These are phyloP conservation scores for Babesia ovis DNA, from an alignment of 169 alveolate genomes.

Conservation along the genomic window DNA sequence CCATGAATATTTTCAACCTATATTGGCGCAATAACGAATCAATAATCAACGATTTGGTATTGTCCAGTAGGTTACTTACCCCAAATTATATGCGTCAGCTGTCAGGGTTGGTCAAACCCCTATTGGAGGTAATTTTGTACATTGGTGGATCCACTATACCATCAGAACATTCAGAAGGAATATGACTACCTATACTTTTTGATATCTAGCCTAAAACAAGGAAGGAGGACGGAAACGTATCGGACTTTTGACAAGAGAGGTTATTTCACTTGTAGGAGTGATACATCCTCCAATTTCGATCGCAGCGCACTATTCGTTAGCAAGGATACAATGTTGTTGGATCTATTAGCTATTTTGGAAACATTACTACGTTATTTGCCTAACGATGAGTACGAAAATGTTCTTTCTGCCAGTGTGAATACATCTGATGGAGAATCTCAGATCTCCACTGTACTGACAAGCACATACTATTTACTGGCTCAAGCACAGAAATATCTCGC, in stretches of 20 bases:
- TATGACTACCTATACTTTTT: conserved; percentile 6
- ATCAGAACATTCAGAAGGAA: conserved; percentile 9
- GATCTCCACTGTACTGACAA: conserved; percentile 29
- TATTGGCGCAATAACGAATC: conserved; percentile 58
- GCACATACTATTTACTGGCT: conserved; percentile 28
- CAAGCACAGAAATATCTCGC: conserved; percentile 22
- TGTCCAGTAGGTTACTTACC: conserved; percentile 12
- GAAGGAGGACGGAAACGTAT: background rate
- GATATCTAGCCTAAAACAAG: conserved; percentile 8
- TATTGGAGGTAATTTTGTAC: conserved; percentile 34
- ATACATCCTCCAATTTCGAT: conserved; percentile 6
- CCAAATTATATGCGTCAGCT: conserved; percentile 12
- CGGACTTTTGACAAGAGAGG: background rate
- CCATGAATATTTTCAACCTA: conserved; percentile 37
- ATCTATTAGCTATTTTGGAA: conserved; percentile 43
- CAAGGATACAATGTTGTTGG: conserved; percentile 38
- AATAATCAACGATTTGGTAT: background rate
- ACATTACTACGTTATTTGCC: conserved; percentile 28
- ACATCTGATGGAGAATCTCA: conserved; percentile 29
- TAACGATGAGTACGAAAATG: background rate
- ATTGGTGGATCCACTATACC: background rate
- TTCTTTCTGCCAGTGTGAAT: conserved; percentile 10
- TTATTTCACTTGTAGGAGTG: conserved; percentile 25
- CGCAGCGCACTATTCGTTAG: conserved; percentile 30
- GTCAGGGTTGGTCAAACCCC: conserved; percentile 3